phyloP scores from a whole-genome alignment of 306 rosid genomes.

The Trichosanthes truncata region DNA sequence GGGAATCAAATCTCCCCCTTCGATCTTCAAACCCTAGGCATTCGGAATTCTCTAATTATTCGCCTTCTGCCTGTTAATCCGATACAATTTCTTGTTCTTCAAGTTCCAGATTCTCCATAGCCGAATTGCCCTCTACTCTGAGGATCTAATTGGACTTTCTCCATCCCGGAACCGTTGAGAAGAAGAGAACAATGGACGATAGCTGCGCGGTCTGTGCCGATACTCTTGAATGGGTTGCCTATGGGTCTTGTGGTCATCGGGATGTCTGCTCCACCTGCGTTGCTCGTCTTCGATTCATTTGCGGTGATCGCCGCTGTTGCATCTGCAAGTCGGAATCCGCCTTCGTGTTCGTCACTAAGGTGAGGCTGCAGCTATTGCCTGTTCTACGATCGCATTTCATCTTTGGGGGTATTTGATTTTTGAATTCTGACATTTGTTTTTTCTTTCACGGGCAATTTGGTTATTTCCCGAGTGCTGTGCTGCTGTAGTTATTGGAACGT shows the following conservation, averaged over 20 bases:
- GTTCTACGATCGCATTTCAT: neutral
- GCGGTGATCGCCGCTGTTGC: slow-evolving; percentile 80
- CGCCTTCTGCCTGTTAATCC: neutral
- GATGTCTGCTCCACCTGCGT: slow-evolving; percentile 97
- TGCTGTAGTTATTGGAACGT: neutral
- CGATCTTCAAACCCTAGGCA: slow-evolving; percentile 1
- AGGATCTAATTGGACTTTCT: neutral
- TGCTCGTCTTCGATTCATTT: slow-evolving; percentile 89
- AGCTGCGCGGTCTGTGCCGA: slow-evolving; percentile 98
- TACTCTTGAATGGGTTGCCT: slow-evolving; percentile 86
- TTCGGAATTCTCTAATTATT: neutral
- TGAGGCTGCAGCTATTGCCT: slow-evolving; percentile 2
- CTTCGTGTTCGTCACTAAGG: slow-evolving; percentile 75
- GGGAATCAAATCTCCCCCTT: neutral
- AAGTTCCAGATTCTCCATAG: neutral
- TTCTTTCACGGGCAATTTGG: neutral
- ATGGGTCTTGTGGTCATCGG: slow-evolving; percentile 81
- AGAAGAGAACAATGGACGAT: slow-evolving; percentile 52
- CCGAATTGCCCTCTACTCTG: neutral
- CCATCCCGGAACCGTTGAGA: neutral
- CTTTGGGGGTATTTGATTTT: neutral
- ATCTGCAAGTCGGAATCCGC: slow-evolving; percentile 76
- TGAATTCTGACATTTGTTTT: neutral
- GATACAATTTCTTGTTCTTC: neutral
- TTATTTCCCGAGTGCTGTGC: neutral